Evolutionary conservation across 257 asterid species (phyloP).

Genomic region (Solanum bulbocastanum): DNA sequence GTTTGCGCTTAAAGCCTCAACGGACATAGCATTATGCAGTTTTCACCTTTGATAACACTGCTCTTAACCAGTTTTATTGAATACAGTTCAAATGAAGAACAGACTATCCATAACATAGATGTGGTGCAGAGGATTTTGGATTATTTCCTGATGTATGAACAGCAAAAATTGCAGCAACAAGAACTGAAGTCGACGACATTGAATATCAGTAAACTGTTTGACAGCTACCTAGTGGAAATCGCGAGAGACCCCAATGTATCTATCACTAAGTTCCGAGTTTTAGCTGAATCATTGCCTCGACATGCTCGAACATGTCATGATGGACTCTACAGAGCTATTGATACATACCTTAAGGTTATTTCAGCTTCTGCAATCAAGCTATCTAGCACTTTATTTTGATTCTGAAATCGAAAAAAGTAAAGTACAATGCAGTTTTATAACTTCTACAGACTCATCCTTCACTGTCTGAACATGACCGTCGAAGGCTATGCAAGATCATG

Average conservation of each 20-base stretch:
- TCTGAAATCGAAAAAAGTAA: background rate
- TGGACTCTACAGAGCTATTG: constrained; percentile 80
- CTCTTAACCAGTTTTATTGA: background rate
- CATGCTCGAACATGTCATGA: constrained; percentile 57
- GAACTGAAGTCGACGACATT: constrained; percentile 27
- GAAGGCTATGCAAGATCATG: constrained; percentile 71
- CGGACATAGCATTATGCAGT: background rate
- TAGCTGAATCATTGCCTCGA: constrained; percentile 68
- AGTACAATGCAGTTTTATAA: background rate
- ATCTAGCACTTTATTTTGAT: background rate
- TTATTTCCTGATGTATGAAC: constrained; percentile 55
- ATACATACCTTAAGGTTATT: constrained; percentile 68
- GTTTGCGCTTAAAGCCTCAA: background rate
- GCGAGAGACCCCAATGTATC: constrained; percentile 69
- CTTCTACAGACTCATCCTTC: constrained; percentile 53
- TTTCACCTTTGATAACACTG: background rate
- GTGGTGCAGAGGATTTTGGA: constrained; percentile 71
- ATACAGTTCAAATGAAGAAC: constrained; percentile 43
- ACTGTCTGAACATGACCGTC: constrained; percentile 63
- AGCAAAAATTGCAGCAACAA: constrained; percentile 28
- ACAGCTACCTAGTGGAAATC: constrained; percentile 70
- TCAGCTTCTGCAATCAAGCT: background rate
- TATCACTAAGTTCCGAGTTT: constrained; percentile 41
- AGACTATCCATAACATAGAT: constrained; percentile 41
- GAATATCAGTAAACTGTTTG: constrained; percentile 61